Conservation (phyloP, 176 grass and related monocot species). For the Urochloa ruziziensis region DNA sequence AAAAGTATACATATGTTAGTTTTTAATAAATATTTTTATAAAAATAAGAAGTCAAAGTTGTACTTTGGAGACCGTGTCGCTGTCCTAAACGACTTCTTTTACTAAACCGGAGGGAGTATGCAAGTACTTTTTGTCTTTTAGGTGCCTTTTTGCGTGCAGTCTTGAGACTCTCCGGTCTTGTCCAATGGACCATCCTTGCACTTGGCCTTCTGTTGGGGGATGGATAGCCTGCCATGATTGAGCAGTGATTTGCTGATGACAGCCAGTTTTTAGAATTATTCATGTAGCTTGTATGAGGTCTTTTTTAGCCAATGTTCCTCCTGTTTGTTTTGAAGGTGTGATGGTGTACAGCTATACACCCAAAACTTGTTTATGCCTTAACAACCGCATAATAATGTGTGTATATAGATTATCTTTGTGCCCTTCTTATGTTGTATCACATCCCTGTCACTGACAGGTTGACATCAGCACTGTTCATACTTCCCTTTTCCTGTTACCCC, state of each 20-base stretch:
- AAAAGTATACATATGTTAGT: too few species aligned
- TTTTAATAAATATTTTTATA: too few species aligned
- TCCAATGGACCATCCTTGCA: slow-evolving; percentile 37
- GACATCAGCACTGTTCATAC: slow-evolving; percentile 33
- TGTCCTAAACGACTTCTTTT: too few species aligned
- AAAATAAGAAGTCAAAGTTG: too few species aligned
- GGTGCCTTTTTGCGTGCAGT: slow-evolving; percentile 46
- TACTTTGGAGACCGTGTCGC: too few species aligned
- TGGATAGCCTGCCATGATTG: slow-evolving; percentile 40
- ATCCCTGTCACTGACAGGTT: slow-evolving; percentile 24
- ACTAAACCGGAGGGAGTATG: too few species aligned
- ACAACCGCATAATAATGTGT: slow-evolving; percentile 28
- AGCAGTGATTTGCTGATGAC: slow-evolving; percentile 25
- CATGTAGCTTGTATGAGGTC: background rate
- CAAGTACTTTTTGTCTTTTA: slow-evolving; percentile 45
- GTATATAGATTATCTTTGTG: background rate
- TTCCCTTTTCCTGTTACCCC: slow-evolving; percentile 29
- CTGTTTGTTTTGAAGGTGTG: slow-evolving; percentile 10
- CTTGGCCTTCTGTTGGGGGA: background rate
- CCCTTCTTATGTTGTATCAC: slow-evolving; percentile 13
- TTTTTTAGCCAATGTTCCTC: background rate
- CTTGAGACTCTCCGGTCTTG: slow-evolving; percentile 27
- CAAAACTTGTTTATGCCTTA: slow-evolving; percentile 22
- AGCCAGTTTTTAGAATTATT: slow-evolving; percentile 14
- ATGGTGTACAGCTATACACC: slow-evolving; percentile 38